Evolutionary conservation across 139 green algal species (phyloP), one percentile per base, ranked within the genome.

Genomic region (Ettlia oleoabundans): DNA sequence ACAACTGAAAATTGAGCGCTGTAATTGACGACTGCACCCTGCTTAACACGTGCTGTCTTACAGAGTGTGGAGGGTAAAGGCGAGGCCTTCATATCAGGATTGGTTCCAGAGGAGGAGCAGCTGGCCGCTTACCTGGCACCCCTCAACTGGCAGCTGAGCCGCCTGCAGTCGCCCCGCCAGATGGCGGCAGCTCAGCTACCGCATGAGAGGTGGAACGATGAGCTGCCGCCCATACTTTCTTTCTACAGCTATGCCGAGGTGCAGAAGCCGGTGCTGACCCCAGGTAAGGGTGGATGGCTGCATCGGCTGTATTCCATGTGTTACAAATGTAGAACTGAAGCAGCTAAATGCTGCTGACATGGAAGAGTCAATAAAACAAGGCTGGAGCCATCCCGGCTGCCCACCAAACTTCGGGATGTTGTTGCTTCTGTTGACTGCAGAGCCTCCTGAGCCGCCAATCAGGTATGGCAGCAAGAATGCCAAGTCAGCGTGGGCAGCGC

Each of bases 1-100:
- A n/a, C n/a, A n/a, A n/a, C n/a, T n/a, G n/a, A n/a, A n/a, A n/a
- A n/a, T n/a, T n/a, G n/a, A n/a, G n/a, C n/a, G n/a, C n/a, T n/a
- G n/a, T n/a, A n/a, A n/a, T n/a, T n/a, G n/a, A n/a, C n/a, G n/a
- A n/a, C n/a, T n/a, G n/a, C n/a, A n/a, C n/a, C n/a, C n/a, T n/a
- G n/a, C n/a, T n/a, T n/a, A n/a, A n/a, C n/a, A n/a, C n/a, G n/a
- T n/a, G n/a, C n/a, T n/a, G n/a, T n/a, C n/a, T n/a, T n/a, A n/a
- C n/a, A n/a, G 33, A 72, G 71, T 13, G 52, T 89, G 38, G 78
- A 71, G 0, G 71, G 86, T 64, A 92, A 92, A 83, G 88, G 88
- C 0, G 88, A 92, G 81, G 68, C 67, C n/a, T 89, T 92, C 70
- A 58, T 82, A 35, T 85, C 71, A 10, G 88, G 75, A 4, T 35